Base-by-base conservation (phyloP, 345 rosid species). In the Salix purpurea region DNA sequence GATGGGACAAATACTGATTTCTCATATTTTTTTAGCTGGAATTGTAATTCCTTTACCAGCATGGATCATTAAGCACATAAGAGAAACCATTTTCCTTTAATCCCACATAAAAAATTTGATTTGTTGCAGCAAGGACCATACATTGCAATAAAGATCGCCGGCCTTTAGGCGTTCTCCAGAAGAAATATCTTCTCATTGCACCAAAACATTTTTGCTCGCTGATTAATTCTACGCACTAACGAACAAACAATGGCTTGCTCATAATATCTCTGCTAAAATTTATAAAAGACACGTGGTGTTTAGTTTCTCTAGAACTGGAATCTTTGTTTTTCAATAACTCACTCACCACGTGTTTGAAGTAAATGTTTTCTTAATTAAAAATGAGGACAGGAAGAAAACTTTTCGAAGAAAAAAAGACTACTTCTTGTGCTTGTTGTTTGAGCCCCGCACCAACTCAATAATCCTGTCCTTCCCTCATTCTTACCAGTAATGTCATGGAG, bases 121-220 rank as follows among this genome's bases (percentile, higher is more conserved):
- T 40, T 15, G n/a, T 30, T 24, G 40, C 13, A 37, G 30, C 28
- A 42, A 23, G 67, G 58, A 58, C 16, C 7, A 50, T 78, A 78
- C 76, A 67, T 78, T 76, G 72, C 81, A 78, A 67, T 67, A 78
- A 13, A 78, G 68, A 3, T 72, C 81, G 3, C 73, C 61, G 12
- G 39, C 6, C 6, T 14, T n/a, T 42, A 28, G 61, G 73, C 12
- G 71, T 28, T 37, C 70, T 56, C 15, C 8, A 14, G 37, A 71
- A 26, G 54, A 71, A 24, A 52, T 66, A 67, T 40, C 69, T 50
- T 73, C 24, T n/a, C 23, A 73, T 67, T 37, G 44, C 77, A 42
- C 73, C 58, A 44, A 73, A 67, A 58, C 60, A 67, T 73, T 78
- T 78, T 34, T 67, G 69, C 2, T 21, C 36, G 34, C 44, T 68